These are phyloP conservation scores for Eucalyptus erythrocorys DNA, from an alignment of 345 rosid species.

Conservation along the genomic window DNA sequence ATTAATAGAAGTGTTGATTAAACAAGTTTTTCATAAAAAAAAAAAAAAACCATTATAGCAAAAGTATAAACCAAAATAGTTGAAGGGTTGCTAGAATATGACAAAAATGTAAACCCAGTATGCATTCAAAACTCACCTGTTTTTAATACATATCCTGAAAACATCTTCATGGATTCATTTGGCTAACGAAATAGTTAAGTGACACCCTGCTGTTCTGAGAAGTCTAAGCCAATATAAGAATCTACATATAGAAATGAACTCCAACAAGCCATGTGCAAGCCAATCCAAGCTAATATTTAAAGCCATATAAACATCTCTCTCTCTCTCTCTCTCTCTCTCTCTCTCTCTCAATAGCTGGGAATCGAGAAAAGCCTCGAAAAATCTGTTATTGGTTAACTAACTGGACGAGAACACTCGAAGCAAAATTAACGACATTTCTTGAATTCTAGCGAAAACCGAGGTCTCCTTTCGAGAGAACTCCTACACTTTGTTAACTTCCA, in stretches of 20 bases:
- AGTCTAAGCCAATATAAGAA: neutral
- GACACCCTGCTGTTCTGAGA: neutral
- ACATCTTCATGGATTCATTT: neutral
- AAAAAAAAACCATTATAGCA: no score
- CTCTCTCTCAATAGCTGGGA: neutral
- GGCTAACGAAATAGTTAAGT: neutral
- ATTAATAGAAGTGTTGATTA: neutral
- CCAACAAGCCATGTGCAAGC: neutral
- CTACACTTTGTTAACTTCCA: neutral
- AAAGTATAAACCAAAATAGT: neutral
- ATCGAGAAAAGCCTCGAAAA: neutral
- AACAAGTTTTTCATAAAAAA: neutral
- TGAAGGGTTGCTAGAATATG: neutral
- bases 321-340: no score
- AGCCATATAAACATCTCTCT: neutral
- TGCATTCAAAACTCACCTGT: neutral
- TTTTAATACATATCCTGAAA: neutral
- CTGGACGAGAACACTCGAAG: neutral
- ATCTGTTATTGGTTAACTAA: neutral
- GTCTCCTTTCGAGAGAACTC: neutral
- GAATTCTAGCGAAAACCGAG: neutral
- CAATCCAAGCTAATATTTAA: neutral
- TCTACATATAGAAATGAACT: neutral
- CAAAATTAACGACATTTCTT: neutral
- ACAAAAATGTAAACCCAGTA: neutral